phyloP scores from a whole-genome alignment of 371 early-diverging fungal species.

The Dichotomocladium elegans region DNA sequence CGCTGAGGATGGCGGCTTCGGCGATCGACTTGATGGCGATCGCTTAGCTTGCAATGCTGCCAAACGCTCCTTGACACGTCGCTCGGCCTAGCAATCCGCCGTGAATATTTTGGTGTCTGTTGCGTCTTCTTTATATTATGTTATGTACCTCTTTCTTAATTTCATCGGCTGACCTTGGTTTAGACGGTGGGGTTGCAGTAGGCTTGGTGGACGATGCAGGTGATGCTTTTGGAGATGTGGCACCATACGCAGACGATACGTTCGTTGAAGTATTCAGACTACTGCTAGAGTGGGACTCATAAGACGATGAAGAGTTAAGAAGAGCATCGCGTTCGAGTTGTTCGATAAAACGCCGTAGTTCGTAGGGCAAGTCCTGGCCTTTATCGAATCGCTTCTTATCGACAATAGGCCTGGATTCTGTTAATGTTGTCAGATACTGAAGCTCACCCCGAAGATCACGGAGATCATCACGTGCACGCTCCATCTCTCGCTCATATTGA shows the following conservation, averaged over 20 bases:
- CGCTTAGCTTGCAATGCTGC: slow-evolving; percentile 40
- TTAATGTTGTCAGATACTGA: slow-evolving; percentile 25
- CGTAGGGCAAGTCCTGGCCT: slow-evolving; percentile 42
- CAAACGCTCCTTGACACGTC: slow-evolving; percentile 50
- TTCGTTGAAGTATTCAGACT: too few relatives aligned
- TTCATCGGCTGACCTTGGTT: slow-evolving; percentile 48
- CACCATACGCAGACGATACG: background rate
- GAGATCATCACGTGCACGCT: slow-evolving; percentile 30
- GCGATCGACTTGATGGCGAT: slow-evolving; percentile 13
- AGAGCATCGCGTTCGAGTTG: slow-evolving; percentile 24
- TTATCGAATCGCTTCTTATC: slow-evolving; percentile 45
- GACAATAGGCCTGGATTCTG: slow-evolving; percentile 17
- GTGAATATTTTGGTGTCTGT: background rate
- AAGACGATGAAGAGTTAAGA: background rate
- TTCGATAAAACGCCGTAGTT: slow-evolving; percentile 42
- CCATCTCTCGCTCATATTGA: slow-evolving; percentile 40
- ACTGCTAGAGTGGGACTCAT: too few relatives aligned
- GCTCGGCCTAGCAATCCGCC: slow-evolving; percentile 30
- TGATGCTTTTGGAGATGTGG: background rate
- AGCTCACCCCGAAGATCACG: slow-evolving; percentile 40
- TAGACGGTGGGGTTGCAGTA: slow-evolving; percentile 12
- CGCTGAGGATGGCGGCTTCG: slow-evolving; percentile 3
- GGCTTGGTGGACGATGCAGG: background rate
- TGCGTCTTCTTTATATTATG: background rate
- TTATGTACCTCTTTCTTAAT: slow-evolving; percentile 43